Conservation (phyloP, 1,284 basidiomycete species). For the Ceratobasidium sp. region DNA sequence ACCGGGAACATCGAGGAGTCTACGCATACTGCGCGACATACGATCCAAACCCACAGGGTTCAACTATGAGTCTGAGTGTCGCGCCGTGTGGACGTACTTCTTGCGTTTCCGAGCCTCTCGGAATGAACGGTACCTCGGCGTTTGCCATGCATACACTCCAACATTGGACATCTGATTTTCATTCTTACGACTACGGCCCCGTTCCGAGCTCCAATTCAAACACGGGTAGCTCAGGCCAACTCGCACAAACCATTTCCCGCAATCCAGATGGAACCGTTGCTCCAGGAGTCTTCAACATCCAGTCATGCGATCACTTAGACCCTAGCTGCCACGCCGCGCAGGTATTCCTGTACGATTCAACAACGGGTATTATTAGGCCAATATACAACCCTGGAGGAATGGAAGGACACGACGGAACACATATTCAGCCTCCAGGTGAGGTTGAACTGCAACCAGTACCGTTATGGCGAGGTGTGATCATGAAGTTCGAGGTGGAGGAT, state of each 20-base stretch:
- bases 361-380: conserved; percentile 5
- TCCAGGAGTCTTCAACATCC: conserved; percentile 7
- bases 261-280: conserved; percentile 29
- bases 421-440: not conserved
- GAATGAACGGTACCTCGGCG: too few species aligned
- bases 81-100: conserved; percentile 16
- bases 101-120: conserved; percentile 6
- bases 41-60: conserved; percentile 15
- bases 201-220: not conserved
- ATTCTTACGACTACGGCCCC: too few species aligned
- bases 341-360: conserved; percentile 11
- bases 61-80: conserved; percentile 14
- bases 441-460: not conserved
- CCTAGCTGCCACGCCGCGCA: conserved; percentile 26
- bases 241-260: not conserved
- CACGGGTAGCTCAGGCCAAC: not conserved
- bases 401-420: not conserved
- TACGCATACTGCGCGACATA: conserved; percentile 19
- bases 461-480: not conserved
- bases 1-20: not conserved
- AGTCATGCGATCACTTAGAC: conserved; percentile 21
- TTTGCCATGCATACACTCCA: too few species aligned
- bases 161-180: too few species aligned
- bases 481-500: conserved; percentile 12
- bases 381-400: conserved; percentile 23